A percentile compares a stretch with the other conserved stretches of the same genome.
phyloP scores from a whole-genome alignment of 1,139 yeast genomes.

The Hansenula anomala region DNA sequence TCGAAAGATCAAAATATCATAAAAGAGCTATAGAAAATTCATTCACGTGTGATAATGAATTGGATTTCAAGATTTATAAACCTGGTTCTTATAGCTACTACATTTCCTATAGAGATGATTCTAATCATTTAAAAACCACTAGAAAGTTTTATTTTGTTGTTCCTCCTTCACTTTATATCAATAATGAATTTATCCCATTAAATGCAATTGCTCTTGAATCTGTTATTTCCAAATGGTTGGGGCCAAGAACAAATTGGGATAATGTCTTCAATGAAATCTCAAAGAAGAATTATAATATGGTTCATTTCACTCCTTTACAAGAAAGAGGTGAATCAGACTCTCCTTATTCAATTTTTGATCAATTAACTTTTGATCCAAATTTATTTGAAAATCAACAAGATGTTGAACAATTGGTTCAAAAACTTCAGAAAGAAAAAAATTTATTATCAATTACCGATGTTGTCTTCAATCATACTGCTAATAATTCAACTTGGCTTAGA shows the following conservation, averaged over 20 bases:
- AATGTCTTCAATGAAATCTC: conserved; percentile 54
- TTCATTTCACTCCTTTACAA: conserved; percentile 93
- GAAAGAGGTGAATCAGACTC: conserved; percentile 84
- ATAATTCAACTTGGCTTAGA: conserved; percentile 79
- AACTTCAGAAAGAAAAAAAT: conserved; percentile 50
- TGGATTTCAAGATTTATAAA: conserved; percentile 56
- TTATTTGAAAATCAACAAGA: conserved; percentile 50
- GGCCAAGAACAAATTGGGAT: conserved; percentile 63
- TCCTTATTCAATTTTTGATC: conserved; percentile 90
- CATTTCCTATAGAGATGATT: conserved; percentile 40
- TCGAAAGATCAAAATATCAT: conserved; percentile 52
- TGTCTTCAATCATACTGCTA: conserved; percentile 92
- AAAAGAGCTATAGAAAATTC: conserved; percentile 42
- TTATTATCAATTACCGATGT: conserved; percentile 83
- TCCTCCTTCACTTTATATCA: conserved; percentile 66
- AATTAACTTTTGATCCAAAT: conserved; percentile 65
- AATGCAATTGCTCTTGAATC: conserved; percentile 84
- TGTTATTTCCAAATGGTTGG: conserved; percentile 90
- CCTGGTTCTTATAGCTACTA: conserved; percentile 82
- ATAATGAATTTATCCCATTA: conserved; percentile 56
- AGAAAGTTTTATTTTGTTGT: conserved; percentile 70
- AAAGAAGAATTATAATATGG: conserved; percentile 84
- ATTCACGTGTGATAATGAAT: conserved; percentile 54
- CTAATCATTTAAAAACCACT: conserved; percentile 37
- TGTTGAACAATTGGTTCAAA: conserved; percentile 39